Conservation (phyloP, 768 basidiomycete species). For the Auricularia sp. region DNA sequence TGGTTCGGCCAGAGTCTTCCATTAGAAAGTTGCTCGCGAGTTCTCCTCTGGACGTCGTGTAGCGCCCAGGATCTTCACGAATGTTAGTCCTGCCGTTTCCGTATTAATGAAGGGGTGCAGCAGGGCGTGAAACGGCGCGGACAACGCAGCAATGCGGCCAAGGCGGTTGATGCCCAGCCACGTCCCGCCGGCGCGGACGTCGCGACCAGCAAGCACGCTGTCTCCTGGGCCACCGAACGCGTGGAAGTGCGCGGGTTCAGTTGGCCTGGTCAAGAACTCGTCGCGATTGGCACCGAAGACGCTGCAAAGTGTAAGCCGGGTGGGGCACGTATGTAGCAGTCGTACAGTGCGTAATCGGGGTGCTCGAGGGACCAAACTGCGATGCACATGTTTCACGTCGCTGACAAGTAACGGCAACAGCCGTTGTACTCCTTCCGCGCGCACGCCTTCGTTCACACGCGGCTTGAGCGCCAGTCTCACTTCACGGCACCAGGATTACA, state of each 20-base stretch:
- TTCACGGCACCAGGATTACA: no score
- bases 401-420: no score
- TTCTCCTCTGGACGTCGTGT: conserved; percentile 53
- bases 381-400: conserved; percentile 50
- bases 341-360: conserved; percentile 70
- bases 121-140: conserved; percentile 20
- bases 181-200: conserved; percentile 63
- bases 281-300: conserved; percentile 72
- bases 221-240: conserved; percentile 33
- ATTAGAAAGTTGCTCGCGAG: conserved; percentile 60
- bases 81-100: conserved; percentile 63
- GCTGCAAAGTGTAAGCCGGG: conserved; percentile 25
- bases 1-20: conserved; percentile 13
- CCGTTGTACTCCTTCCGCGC: no score
- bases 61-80: conserved; percentile 47
- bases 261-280: conserved; percentile 59
- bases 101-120: conserved; percentile 3
- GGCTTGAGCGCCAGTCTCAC: no score
- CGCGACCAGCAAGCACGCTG: conserved; percentile 61
- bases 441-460: no score
- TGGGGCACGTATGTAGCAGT: conserved; percentile 11
- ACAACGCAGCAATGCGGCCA: conserved; percentile 67
- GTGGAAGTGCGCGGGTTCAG: conserved; percentile 56
- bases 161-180: conserved; percentile 66
- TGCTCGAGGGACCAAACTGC: conserved; percentile 69